phyloP scores from a whole-genome alignment of 805 yeast genomes.

The Yamadazyma olivae region DNA sequence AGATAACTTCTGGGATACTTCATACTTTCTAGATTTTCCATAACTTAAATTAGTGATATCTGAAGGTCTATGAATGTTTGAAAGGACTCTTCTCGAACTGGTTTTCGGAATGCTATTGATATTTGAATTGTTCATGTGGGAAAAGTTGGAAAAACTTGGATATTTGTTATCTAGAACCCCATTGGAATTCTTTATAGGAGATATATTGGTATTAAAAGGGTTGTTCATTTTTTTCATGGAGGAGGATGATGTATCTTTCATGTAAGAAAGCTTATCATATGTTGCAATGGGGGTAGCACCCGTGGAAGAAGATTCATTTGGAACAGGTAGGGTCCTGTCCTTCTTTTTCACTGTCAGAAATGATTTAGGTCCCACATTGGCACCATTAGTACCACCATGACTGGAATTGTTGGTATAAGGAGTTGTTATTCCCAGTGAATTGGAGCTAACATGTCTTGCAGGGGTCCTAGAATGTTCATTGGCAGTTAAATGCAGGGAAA shows the following conservation, averaged over 20 bases:
- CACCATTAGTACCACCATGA: too few relatives aligned
- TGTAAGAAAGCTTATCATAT: slow-evolving; percentile 35
- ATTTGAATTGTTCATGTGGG: neutral
- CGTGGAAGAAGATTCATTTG: slow-evolving; percentile 4
- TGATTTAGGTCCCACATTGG: too few relatives aligned
- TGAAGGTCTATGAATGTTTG: slow-evolving; percentile 11
- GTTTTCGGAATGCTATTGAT: neutral
- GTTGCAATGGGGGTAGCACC: slow-evolving; percentile 9
- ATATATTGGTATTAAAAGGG: slow-evolving; percentile 12
- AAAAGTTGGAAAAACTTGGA: neutral
- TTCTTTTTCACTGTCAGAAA: slow-evolving; percentile 5
- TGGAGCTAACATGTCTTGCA: too few relatives aligned
- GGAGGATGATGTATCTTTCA: slow-evolving; percentile 40
- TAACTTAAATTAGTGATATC: slow-evolving; percentile 20
- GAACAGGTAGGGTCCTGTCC: neutral
- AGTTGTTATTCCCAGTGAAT: too few relatives aligned
- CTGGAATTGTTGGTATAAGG: too few relatives aligned
- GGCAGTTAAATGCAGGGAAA: slow-evolving; percentile 5
- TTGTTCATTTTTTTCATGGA: slow-evolving; percentile 23
- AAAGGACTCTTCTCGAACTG: slow-evolving; percentile 2
- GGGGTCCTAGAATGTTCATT: slow-evolving; percentile 10
- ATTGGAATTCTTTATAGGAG: slow-evolving; percentile 1
- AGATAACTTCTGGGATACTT: neutral
- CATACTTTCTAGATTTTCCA: slow-evolving; percentile 1
- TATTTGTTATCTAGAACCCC: neutral